Conservation (phyloP, 352 stramenopile genomes). For the Globisporangium barbulae region DNA sequence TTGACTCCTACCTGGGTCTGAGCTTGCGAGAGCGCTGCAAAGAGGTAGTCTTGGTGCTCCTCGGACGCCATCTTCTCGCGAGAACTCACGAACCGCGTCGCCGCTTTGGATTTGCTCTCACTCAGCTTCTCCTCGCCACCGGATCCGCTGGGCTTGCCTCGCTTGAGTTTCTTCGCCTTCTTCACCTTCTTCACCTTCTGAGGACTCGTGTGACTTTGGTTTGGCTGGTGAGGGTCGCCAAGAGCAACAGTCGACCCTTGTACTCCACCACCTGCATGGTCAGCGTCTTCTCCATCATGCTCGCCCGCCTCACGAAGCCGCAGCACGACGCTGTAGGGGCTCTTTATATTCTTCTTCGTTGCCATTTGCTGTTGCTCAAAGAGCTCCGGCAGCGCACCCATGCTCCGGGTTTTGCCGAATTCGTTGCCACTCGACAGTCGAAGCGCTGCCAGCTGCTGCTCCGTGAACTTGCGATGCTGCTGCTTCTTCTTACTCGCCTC, state of each 20-base stretch:
- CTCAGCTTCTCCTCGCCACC: background rate
- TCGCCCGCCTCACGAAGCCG: constrained; percentile 23
- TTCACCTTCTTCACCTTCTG: constrained; percentile 24
- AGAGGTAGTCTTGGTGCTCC: constrained; percentile 56
- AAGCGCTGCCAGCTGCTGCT: constrained; percentile 45
- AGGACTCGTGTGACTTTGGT: background rate
- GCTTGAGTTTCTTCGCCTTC: constrained; percentile 8
- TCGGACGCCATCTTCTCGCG: constrained; percentile 49
- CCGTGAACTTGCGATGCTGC: constrained; percentile 24
- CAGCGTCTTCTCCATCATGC: background rate
- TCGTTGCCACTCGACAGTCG: background rate
- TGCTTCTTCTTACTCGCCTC: constrained; percentile 32
- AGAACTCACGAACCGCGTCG: constrained; percentile 42
- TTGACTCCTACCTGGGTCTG: constrained; percentile 41
- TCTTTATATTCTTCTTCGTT: constrained; percentile 31
- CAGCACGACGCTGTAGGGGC: constrained; percentile 56
- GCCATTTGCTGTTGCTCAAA: constrained; percentile 32
- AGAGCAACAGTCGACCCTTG: background rate
- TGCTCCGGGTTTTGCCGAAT: constrained; percentile 35
- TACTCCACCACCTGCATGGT: background rate
- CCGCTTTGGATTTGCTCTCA: background rate
- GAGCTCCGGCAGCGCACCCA: constrained; percentile 37
- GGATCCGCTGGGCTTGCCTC: background rate
- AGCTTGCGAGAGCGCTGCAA: constrained; percentile 54
- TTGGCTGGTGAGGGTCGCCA: background rate